Conservation (phyloP, 208 protist genomes). For the Leishmania tarentolae region DNA sequence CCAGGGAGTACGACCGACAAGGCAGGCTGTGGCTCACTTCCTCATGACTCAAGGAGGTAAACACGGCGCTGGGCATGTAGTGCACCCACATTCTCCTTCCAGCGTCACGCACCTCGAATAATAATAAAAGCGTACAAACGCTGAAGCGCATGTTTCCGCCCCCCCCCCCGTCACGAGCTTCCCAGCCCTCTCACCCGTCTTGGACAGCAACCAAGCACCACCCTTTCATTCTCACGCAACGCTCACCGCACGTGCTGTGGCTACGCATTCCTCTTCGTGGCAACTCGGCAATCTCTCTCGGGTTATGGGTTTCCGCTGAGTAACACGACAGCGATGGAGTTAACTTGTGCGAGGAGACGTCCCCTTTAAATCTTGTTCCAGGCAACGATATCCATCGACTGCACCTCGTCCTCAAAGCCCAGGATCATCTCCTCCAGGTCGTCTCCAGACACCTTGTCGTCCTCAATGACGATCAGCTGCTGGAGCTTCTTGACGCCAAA, state of each 20-base stretch:
- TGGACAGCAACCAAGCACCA: background rate
- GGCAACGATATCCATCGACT: constrained; percentile 95
- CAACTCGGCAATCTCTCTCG: background rate
- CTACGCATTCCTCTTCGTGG: background rate
- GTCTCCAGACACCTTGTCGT: constrained; percentile 95
- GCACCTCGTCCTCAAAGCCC: constrained; percentile 93
- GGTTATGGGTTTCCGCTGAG: background rate
- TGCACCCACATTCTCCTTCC: background rate
- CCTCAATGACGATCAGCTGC: constrained; percentile 94
- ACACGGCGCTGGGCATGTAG: background rate
- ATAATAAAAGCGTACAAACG: background rate
- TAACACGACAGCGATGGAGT: background rate
- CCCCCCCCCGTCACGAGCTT: background rate
- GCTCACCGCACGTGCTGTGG: too few species aligned
- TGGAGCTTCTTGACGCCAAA: constrained; percentile 97
- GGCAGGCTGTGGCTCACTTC: background rate
- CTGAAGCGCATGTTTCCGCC: background rate
- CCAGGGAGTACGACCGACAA: background rate
- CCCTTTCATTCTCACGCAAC: background rate
- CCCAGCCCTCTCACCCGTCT: background rate
- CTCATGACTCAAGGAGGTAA: background rate
- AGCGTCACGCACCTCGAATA: background rate
- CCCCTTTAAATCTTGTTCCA: constrained; percentile 96
- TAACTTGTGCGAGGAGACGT: background rate
- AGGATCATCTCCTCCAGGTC: constrained; percentile 94